Evolutionary conservation across 106 monocot genomes (phyloP).

Genomic region (Gastrodia elata): DNA sequence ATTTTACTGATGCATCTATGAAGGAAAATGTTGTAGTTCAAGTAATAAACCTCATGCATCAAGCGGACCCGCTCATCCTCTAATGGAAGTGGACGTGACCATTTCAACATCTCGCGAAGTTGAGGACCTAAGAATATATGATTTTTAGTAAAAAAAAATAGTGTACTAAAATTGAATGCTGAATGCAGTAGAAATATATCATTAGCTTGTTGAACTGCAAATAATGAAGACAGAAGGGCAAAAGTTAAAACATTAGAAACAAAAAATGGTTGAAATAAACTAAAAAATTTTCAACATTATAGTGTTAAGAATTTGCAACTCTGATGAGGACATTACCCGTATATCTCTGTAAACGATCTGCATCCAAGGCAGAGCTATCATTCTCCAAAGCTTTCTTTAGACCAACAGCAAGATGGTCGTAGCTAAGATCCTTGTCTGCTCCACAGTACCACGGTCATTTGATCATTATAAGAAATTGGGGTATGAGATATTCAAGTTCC

Average conservation of each 20-base stretch:
- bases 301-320: neutral
- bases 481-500: neutral
- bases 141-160: neutral
- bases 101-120: slow-evolving; percentile 66
- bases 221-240: neutral
- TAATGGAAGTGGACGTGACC: slow-evolving; percentile 76
- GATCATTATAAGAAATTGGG: neutral
- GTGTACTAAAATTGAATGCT: neutral
- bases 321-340: slow-evolving; percentile 37
- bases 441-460: neutral
- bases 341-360: slow-evolving; percentile 72
- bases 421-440: slow-evolving; percentile 75
- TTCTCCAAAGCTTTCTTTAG: slow-evolving; percentile 62
- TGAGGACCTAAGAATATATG: slow-evolving; percentile 46
- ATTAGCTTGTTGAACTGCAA: neutral
- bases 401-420: slow-evolving; percentile 79
- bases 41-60: slow-evolving; percentile 64
- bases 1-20: neutral
- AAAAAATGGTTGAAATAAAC: neutral
- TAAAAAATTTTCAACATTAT: neutral
- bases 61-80: slow-evolving; percentile 88
- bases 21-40: neutral
- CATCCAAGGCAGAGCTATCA: slow-evolving; percentile 71
- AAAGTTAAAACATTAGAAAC: slow-evolving; percentile 1
- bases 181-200: neutral